Base-by-base conservation (phyloP, 345 rosid species). In the Salix udensis region DNA sequence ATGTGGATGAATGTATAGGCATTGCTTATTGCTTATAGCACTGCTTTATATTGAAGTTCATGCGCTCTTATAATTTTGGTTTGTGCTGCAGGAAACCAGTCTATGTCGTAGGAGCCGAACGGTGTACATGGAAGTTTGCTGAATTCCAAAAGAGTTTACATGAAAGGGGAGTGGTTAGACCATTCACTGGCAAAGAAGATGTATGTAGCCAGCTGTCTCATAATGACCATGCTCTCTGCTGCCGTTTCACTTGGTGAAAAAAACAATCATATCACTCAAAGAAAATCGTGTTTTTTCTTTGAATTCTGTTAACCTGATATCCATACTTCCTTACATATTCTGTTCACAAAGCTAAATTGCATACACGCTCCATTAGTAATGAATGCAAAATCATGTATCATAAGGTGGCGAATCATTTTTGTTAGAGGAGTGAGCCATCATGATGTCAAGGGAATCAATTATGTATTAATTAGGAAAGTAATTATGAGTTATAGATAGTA, bases 61-160 rank as follows among this genome's bases (percentile, higher is more conserved):
- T 39, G 30, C 28, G 55, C 36, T 73, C 24, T 7, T 68, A 4
- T 70, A 68, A 67, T 12, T 69, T 44, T 65, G 53, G 72, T 65
- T 46, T 66, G 69, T 68, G 61, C 82, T 77, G 44, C 76, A 65
- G 66, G 71, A 81, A 77, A 75, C 80, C 83, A 53, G 76, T 79
- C 42, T 81, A 65, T 52, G 68, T 77, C 52, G 42, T 70, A 26
- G 84, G 81, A 62, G 84, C 84, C n/a, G 76, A 77, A 70, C 55
- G 72, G 44, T 81, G 84, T 39, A 77, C 75, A 0, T 74, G 84
- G 84, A 81, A 81, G 53, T 77, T 81, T 81, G 81, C 68, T 5
- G 84, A 81, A 40, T 81, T 81, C 71, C 84, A 81, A 44, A 69
- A 77, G 68, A 39, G 78, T 42, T 44, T 81, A 62, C 75, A 21